A percentile compares a stretch with the other conserved stretches of the same genome.
Evolutionary conservation across 805 yeast species (phyloP).

Genomic region (Ogataea parapolymorpha): DNA sequence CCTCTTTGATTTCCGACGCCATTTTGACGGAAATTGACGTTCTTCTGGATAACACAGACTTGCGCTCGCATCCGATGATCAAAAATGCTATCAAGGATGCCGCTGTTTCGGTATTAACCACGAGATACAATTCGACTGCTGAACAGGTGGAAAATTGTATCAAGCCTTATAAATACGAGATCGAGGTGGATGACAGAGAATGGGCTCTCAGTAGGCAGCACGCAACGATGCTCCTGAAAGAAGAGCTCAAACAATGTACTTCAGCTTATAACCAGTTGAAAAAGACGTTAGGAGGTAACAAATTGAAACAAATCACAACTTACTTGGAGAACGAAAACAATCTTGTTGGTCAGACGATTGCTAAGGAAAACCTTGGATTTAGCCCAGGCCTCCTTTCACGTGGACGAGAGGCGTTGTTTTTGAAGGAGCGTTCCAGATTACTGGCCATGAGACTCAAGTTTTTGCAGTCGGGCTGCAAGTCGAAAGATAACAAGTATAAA

Average conservation of each 20-base stretch:
- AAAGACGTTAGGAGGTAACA: conserved; percentile 76
- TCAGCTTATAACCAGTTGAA: conserved; percentile 56
- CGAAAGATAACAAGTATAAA: conserved; percentile 75
- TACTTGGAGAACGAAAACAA: conserved; percentile 53
- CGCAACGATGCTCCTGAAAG: conserved; percentile 67
- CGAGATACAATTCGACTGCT: conserved; percentile 85
- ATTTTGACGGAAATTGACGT: conserved; percentile 73
- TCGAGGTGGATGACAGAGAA: conserved; percentile 93
- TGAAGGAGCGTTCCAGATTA: conserved; percentile 68
- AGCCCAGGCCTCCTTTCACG: conserved; percentile 67
- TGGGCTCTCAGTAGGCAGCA: conserved; percentile 84
- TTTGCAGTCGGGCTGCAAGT: conserved; percentile 71
- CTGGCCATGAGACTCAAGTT: conserved; percentile 74
- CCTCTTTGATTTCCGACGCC: conserved; percentile 77
- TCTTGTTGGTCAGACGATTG: conserved; percentile 35
- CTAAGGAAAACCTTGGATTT: conserved; percentile 80
- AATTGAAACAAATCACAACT: conserved; percentile 76
- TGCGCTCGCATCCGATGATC: conserved; percentile 84
- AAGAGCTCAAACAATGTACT: conserved; percentile 82
- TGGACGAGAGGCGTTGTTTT: conserved; percentile 82
- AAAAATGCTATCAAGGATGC: conserved; percentile 79
- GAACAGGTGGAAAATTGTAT: conserved; percentile 98
- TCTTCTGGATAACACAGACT: conserved; percentile 68
- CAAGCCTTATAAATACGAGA: conserved; percentile 96
- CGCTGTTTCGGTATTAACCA: conserved; percentile 70